Conservation (phyloP, 1,139 yeast species). For the Magnusiomyces suaveolens region DNA sequence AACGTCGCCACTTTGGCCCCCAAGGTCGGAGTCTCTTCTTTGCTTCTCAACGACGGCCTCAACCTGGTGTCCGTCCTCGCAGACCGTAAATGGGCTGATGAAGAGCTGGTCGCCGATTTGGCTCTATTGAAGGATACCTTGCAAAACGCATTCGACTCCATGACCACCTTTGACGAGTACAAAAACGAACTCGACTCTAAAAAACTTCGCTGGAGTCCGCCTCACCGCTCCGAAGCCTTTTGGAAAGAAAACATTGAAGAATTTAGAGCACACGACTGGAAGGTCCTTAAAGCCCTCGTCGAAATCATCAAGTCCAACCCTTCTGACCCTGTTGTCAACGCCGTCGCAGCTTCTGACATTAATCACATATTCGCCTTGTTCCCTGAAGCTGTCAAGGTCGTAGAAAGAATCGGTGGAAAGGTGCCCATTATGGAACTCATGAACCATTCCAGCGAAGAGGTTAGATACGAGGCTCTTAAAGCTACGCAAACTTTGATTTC, state of each 20-base stretch:
- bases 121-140: constrained; percentile 47
- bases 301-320: constrained; percentile 25
- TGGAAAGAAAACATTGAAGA: constrained; percentile 75
- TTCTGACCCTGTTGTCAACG: constrained; percentile 32
- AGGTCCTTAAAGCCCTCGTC: constrained; percentile 50
- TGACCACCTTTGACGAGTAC: constrained; percentile 91
- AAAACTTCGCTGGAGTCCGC: constrained; percentile 82
- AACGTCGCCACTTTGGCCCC: constrained; percentile 33
- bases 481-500: constrained; percentile 90
- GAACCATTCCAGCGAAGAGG: constrained; percentile 74
- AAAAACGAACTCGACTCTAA: constrained; percentile 72
- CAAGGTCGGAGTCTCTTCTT: constrained; percentile 48
- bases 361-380: constrained; percentile 57
- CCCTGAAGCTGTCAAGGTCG: constrained; percentile 44
- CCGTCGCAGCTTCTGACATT: constrained; percentile 65
- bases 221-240: constrained; percentile 77
- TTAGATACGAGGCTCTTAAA: constrained; percentile 88
- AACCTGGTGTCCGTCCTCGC: constrained; percentile 57
- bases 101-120: constrained; percentile 74
- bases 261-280: constrained; percentile 73
- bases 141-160: constrained; percentile 60
- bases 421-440: constrained; percentile 75
- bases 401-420: constrained; percentile 50
- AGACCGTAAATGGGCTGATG: constrained; percentile 91
- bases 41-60: constrained; percentile 70